Conservation (phyloP, 306 rosid genomes). For the Pterocarpus macrocarpus region DNA sequence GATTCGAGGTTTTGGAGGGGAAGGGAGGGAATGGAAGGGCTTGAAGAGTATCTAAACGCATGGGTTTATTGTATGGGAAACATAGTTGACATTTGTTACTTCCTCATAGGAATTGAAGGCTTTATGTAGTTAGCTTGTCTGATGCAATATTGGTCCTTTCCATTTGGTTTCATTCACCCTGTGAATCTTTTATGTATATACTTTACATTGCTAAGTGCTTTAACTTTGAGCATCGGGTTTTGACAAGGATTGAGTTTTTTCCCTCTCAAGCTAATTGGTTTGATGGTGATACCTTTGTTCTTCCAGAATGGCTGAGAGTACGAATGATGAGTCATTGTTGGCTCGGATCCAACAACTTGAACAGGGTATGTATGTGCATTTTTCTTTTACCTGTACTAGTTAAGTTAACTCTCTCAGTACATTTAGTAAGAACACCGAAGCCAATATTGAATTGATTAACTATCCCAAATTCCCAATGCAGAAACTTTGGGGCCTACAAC, state of each 20-base stretch:
- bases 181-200: slow-evolving; percentile 11
- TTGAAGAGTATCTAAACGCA: too few species aligned
- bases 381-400: neutral
- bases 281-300: neutral
- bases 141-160: too few species aligned
- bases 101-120: too few species aligned
- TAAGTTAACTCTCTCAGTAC: slow-evolving; percentile 17
- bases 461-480: slow-evolving; percentile 5
- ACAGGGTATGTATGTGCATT: slow-evolving; percentile 61
- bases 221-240: slow-evolving; percentile 23
- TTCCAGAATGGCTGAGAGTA: slow-evolving; percentile 59
- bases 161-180: too few species aligned
- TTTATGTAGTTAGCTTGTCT: too few species aligned
- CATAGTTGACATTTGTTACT: too few species aligned
- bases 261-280: slow-evolving; percentile 19
- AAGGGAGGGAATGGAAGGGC: too few species aligned
- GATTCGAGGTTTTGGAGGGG: too few species aligned
- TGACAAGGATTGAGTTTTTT: slow-evolving; percentile 15
- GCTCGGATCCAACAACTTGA: slow-evolving; percentile 80
- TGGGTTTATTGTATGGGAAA: too few species aligned
- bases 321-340: slow-evolving; percentile 53
- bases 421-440: neutral
- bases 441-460: slow-evolving; percentile 9
- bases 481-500: neutral
- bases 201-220: slow-evolving; percentile 25